Base-by-base conservation (phyloP, 2,329 filamentous ascomycete genomes). In the Dactylonectria estremocensis region DNA sequence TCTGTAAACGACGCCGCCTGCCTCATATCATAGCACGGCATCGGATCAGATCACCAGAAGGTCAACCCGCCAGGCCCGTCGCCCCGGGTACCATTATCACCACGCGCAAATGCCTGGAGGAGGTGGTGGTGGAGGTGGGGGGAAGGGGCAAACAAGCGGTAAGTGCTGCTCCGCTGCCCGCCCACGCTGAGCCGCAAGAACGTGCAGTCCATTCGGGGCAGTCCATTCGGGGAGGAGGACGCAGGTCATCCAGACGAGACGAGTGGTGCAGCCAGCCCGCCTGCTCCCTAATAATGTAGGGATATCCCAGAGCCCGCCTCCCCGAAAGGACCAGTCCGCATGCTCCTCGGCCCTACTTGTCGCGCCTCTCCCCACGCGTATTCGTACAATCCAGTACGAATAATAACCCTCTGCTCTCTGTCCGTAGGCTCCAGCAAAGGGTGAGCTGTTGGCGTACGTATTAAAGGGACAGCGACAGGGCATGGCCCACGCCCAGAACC, bases 351-450 rank as follows among this genome's bases (percentile, higher is more conserved):
- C 10, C 31, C 35, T 35, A 55, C 35, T 40, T 28, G 10, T 35
- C 31, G 14, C 28, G 7, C 18, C 11, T 49, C 55, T 49, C 28
- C 55, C 55, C 24, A 31, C 40, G 37, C 54, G 24, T 52, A 58
- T 52, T 58, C 54, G 61, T 37, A 58, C 54, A 43, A 10, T 58
- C 54, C 5, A 58, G 48, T 46, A 58, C 54, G 54, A 56, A 64
- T 64, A 58, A 58, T 53, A 61, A 48, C 49, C 40, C 43, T 24
- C 56, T 43, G 43, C 46, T 22, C 11, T 18, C 48, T 37, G 48
- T 24, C 31, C 40, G 48, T n/a, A 14, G 14, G 14, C 16, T n/a
- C 40, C 3, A 43, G 40, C 14, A 6, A 43, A 14, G 24, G 24
- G 4, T 7, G 4, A 4, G 24, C n/a, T n/a, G 14, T n/a, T n/a